A percentile compares a stretch with the other conserved stretches of the same genome.
phyloP scores from a whole-genome alignment of 257 asterid genomes.

The Scutellaria galericulata region DNA sequence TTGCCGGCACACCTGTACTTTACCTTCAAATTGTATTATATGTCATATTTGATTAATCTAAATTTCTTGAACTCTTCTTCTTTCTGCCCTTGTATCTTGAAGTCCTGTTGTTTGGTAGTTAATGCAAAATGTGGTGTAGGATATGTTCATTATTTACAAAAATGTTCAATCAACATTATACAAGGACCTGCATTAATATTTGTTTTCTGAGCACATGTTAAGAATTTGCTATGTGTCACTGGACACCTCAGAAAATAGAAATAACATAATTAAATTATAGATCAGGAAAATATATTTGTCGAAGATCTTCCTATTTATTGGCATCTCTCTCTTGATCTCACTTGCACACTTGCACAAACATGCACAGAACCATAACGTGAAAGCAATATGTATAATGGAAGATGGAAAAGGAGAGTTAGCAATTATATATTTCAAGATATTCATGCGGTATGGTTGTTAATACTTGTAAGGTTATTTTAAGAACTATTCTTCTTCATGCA shows the following conservation, averaged over 20 bases:
- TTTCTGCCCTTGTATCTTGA: constrained; percentile 23
- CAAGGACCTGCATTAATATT: not conserved
- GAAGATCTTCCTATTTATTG: constrained; percentile 16
- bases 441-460: not conserved
- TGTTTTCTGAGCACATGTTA: constrained; percentile 2
- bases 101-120: constrained; percentile 5
- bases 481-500: constrained; percentile 41
- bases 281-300: constrained; percentile 16
- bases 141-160: not conserved
- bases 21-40: constrained; percentile 8
- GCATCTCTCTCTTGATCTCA: constrained; percentile 23
- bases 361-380: not conserved
- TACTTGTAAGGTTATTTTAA: constrained; percentile 20
- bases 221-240: constrained; percentile 17
- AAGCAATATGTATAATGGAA: not conserved
- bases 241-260: constrained; percentile 11
- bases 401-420: not conserved
- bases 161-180: not conserved
- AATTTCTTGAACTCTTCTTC: constrained; percentile 14
- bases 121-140: constrained; percentile 1
- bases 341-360: constrained; percentile 2
- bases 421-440: no score
- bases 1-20: constrained; percentile 11
- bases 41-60: constrained; percentile 14
- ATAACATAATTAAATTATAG: constrained; percentile 22